Evolutionary conservation across 176 grass and related monocot genomes (phyloP), one percentile per base, ranked within the genome.

Genomic region (Eragrostis curvula): DNA sequence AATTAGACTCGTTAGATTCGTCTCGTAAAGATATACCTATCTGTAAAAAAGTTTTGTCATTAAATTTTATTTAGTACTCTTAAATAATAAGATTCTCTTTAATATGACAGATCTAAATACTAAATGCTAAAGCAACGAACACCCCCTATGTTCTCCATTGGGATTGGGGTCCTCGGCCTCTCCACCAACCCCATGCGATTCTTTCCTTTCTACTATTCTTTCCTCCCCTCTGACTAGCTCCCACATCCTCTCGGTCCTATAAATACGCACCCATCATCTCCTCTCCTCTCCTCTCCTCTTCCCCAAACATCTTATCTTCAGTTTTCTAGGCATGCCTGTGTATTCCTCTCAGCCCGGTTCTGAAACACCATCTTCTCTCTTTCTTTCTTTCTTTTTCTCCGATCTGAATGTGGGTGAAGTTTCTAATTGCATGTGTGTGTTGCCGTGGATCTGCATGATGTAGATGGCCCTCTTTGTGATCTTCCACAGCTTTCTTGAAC

Each of bases 401-500:
- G 27, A 24, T 36, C 16, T 23, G 21, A 41, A 50, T 20, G 17
- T n/a, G 8, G 12, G 46, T 13, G 23, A 24, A 10, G 21, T 9
- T 29, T 41, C 39, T 30, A 10, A 77, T 53, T 65, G 45, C 85
- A 70, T 52, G 68, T 28, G 44, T 36, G 45, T 15, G 70, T 7
- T 11, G 3, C 6, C 23, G 50, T 82, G 46, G 70, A 55, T 79
- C 56, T 65, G 47, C 72, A 21, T 29, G n/a, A 62, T 14, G 79
- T 94, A 79, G 15, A 82, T 94, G 92, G 90, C 60, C 91, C 90
- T 99, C 91, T 87, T 76, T 89, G 96, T 88, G 81, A 73, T 99
- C 87, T 99, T 99, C 96, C 96, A 99, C 96, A 92, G 96, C 96
- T 99, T 99, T 99, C 96, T 99, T 99, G 93, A 94, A 96, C 96